phyloP scores from a whole-genome alignment of 495 filamentous ascomycete species.

The Podospora pseudopauciseta region DNA sequence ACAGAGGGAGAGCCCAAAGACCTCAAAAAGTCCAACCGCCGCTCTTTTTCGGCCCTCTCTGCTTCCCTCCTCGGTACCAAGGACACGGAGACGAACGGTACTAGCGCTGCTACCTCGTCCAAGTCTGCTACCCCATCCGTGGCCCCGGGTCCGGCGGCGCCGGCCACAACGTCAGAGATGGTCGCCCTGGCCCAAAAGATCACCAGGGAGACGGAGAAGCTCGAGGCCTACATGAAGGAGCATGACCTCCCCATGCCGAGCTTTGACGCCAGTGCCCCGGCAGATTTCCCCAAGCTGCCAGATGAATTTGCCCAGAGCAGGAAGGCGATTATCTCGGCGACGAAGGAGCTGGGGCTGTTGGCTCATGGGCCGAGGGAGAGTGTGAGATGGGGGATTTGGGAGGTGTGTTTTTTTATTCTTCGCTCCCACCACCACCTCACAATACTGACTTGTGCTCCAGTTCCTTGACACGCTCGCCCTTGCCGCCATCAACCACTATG shows the following conservation, averaged over 20 bases:
- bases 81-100: constrained; percentile 19
- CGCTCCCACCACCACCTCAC: not conserved
- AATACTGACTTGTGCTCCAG: constrained; percentile 16
- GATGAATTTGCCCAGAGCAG: constrained; percentile 37
- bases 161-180: constrained; percentile 35
- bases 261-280: constrained; percentile 37
- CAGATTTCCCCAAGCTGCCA: constrained; percentile 40
- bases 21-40: constrained; percentile 31
- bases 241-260: constrained; percentile 36
- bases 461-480: constrained; percentile 41
- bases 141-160: not conserved
- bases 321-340: constrained; percentile 37
- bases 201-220: constrained; percentile 37
- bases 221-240: constrained; percentile 39
- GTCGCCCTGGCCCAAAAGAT: constrained; percentile 39
- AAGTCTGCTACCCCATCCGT: constrained; percentile 5
- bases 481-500: constrained; percentile 39
- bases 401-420: constrained; percentile 25
- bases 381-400: constrained; percentile 42
- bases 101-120: not conserved
- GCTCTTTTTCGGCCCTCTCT: constrained; percentile 26
- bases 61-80: constrained; percentile 20
- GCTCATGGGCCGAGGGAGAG: constrained; percentile 42
- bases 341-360: constrained; percentile 38
- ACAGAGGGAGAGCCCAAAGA: constrained; percentile 23